Evolutionary conservation across 176 grass and related monocot species (phyloP).

Genomic region (Triticum urartu): DNA sequence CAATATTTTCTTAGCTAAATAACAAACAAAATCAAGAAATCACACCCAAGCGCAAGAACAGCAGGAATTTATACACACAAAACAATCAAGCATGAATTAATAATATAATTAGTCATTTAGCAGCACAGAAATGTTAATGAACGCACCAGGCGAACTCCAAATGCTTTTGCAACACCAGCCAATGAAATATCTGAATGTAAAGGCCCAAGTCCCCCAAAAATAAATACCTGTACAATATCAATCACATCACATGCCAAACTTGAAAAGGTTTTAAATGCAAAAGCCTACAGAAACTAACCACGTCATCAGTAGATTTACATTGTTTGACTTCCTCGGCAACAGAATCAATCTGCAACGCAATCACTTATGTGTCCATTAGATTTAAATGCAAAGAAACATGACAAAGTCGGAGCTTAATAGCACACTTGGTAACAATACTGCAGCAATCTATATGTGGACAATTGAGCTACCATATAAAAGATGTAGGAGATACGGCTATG

Average conservation of each 20-base stretch:
- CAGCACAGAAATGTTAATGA: neutral
- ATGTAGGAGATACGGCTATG: neutral
- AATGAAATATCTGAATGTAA: conserved; percentile 90
- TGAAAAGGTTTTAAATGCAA: conserved; percentile 23
- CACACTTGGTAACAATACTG: conserved; percentile 16
- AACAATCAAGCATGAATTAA: neutral
- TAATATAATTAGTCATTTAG: neutral
- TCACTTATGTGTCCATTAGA: conserved; percentile 18
- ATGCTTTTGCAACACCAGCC: conserved; percentile 93
- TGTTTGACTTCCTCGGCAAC: conserved; percentile 86
- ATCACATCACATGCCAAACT: conserved; percentile 16
- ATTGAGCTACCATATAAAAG: neutral
- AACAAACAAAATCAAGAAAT: conserved; percentile 24
- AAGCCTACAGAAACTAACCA: conserved; percentile 50
- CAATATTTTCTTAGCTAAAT: conserved; percentile 18
- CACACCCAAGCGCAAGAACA: neutral
- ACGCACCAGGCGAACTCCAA: conserved; percentile 95
- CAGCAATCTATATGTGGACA: conserved; percentile 15
- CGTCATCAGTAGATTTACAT: conserved; percentile 69
- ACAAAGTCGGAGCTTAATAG: conserved; percentile 9
- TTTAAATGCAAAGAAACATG: conserved; percentile 22
- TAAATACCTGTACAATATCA: conserved; percentile 60
- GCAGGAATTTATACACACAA: neutral
- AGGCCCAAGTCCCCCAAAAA: conserved; percentile 92
- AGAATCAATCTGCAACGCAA: conserved; percentile 79